These are phyloP conservation scores for Liriodendron chinense DNA, from an alignment of 164 flowering plant species.

Conservation along the genomic window DNA sequence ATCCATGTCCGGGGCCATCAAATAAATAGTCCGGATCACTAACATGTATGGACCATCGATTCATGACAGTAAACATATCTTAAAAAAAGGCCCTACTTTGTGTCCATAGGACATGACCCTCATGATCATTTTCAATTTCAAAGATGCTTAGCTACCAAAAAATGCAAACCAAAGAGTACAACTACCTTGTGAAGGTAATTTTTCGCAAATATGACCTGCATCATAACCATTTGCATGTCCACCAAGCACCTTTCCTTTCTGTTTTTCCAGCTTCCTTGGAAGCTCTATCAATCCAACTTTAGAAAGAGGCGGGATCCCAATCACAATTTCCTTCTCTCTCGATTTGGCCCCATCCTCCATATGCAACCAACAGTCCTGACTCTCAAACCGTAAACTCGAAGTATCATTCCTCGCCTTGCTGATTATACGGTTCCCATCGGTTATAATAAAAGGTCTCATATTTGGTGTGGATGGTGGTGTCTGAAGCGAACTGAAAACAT, in stretches of 20 bases:
- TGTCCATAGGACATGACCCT: not conserved
- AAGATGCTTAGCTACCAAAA: not conserved
- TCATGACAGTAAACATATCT: not conserved
- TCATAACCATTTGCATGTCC: conserved; percentile 23
- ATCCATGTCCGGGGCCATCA: not conserved
- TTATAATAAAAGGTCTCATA: conserved; percentile 54
- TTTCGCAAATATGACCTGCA: conserved; percentile 17
- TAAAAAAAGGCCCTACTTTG: not conserved
- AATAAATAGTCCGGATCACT: not conserved
- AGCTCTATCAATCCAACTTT: conserved; percentile 20
- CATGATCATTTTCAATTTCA: not conserved
- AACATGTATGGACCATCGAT: not conserved
- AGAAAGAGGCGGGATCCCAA: conserved; percentile 43
- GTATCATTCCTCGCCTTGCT: conserved; percentile 32
- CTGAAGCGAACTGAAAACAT: conserved; percentile 33
- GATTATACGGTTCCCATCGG: conserved; percentile 57
- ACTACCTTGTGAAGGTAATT: conserved; percentile 32
- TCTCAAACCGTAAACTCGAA: conserved; percentile 12
- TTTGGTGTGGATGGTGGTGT: conserved; percentile 36
- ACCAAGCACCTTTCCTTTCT: conserved; percentile 23
- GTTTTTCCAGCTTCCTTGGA: conserved; percentile 27
- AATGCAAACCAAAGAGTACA: not conserved
- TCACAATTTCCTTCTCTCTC: conserved; percentile 13
- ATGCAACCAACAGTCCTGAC: conserved; percentile 15
- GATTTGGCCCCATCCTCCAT: conserved; percentile 6